Evolutionary conservation across 768 basidiomycete species (phyloP), one percentile per base, ranked within the genome.

Genomic region (Plicaturopsis crispa): DNA sequence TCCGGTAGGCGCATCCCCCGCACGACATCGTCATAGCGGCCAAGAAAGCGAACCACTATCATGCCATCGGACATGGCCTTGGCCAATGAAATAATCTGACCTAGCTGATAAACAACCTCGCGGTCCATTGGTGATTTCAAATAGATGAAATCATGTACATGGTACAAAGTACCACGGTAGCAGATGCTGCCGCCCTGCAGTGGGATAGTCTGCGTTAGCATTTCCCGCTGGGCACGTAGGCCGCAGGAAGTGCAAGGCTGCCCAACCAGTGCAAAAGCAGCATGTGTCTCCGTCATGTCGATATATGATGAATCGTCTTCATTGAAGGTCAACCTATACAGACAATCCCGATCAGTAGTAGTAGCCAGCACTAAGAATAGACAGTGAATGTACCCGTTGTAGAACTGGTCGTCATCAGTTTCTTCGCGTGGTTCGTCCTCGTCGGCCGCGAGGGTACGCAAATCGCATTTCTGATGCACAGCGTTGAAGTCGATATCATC

Each of bases 61-160:
- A 44, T 40, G 11, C 53, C 47, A 18, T 42, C 31, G 5, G 41
- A 47, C 19, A 51, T 51, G n/a, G 47, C 44, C 30, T 47, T 45
- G 14, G 41, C 35, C 19, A 82, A 52, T 4, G 56, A 50, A 12
- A 61, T 43, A 26, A 87, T 72, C 46, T 83, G 81, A 0, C 67
- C 80, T 37, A 86, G 73, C n/a, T n/a, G n/a, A n/a, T n/a, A n/a
- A n/a, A n/a, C n/a, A n/a, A n/a, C n/a, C n/a, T n/a, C n/a, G n/a
- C n/a, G n/a, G n/a, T n/a, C n/a, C n/a, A n/a, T n/a, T n/a, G n/a
- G n/a, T 12, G 59, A 57, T 28, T 62, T 65, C 26, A 82, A 37
- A 49, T 82, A 85, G 7, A 83, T 66, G 43, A 75, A 84, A 44
- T 85, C 84, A 32, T 67, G 35, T 6, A 60, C 38, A 47, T 85